phyloP scores from a whole-genome alignment of 768 basidiomycete species.

The Russula ochroleuca region DNA sequence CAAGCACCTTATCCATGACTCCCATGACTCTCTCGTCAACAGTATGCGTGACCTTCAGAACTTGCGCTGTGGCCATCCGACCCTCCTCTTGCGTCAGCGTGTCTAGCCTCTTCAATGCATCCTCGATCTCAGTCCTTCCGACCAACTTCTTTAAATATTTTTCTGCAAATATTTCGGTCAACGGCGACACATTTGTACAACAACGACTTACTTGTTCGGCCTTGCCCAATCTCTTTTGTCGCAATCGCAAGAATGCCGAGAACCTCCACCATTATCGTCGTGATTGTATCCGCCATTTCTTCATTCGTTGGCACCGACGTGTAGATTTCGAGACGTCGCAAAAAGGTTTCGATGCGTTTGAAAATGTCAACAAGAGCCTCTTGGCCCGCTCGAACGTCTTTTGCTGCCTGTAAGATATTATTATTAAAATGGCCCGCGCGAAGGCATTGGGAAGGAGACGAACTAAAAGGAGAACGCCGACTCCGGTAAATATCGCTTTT shows the following conservation, averaged over 20 bases:
- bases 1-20: not conserved
- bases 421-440: not conserved
- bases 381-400: not conserved
- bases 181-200: no score
- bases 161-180: not conserved
- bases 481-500: not conserved
- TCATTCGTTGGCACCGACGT: not conserved
- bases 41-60: not conserved
- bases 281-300: not conserved
- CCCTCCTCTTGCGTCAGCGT: conserved; percentile 3
- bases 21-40: not conserved
- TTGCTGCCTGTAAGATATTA: not conserved
- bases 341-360: not conserved
- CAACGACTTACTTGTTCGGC: not conserved
- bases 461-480: not conserved
- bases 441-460: not conserved
- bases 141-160: not conserved
- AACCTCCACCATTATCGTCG: not conserved
- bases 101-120: not conserved
- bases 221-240: not conserved
- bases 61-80: not conserved
- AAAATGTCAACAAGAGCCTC: not conserved
- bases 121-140: not conserved
- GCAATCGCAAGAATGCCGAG: not conserved
- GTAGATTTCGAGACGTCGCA: not conserved